These are phyloP conservation scores for Colletotrichum eremochloae DNA, from an alignment of 2,329 filamentous ascomycete species.

Conservation along the genomic window DNA sequence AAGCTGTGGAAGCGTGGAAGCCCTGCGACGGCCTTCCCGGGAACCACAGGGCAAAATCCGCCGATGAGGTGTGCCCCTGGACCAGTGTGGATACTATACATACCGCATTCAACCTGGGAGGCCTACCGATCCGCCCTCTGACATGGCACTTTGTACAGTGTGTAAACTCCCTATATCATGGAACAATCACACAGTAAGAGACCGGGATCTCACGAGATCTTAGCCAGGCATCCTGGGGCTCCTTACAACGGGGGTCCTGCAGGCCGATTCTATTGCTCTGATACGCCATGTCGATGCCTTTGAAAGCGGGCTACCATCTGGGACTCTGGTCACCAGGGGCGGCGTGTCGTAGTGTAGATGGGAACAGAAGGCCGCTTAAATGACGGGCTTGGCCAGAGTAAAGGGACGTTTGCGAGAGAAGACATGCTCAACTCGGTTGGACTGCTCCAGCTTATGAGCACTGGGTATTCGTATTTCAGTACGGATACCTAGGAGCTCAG, in stretches of 20 bases:
- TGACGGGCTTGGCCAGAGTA: slow-evolving; percentile 8
- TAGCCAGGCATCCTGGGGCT: slow-evolving; percentile 7
- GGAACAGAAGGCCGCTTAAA: slow-evolving; percentile 23
- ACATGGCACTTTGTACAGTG: slow-evolving; percentile 27
- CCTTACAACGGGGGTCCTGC: slow-evolving; percentile 17
- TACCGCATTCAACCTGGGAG: neutral
- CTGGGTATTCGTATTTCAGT: neutral
- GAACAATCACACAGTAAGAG: slow-evolving; percentile 14
- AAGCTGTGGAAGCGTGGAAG: slow-evolving; percentile 38
- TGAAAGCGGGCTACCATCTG: slow-evolving; percentile 15
- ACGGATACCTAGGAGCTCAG: neutral
- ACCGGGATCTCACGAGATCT: slow-evolving; percentile 22
- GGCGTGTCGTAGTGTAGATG: neutral
- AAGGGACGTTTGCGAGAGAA: neutral
- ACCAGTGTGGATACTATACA: slow-evolving; percentile 4
- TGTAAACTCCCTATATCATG: neutral
- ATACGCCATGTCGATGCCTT: slow-evolving; percentile 23
- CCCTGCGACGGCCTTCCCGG: slow-evolving; percentile 26
- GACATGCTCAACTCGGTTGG: neutral
- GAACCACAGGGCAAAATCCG: slow-evolving; percentile 20
- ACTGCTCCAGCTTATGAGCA: neutral
- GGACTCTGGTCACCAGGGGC: slow-evolving; percentile 27
- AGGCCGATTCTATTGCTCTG: slow-evolving; percentile 9
- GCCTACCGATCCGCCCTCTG: slow-evolving; percentile 4
- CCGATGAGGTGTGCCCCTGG: slow-evolving; percentile 16